Conservation (phyloP, 208 protist species). For the Leishmania braziliensis region DNA sequence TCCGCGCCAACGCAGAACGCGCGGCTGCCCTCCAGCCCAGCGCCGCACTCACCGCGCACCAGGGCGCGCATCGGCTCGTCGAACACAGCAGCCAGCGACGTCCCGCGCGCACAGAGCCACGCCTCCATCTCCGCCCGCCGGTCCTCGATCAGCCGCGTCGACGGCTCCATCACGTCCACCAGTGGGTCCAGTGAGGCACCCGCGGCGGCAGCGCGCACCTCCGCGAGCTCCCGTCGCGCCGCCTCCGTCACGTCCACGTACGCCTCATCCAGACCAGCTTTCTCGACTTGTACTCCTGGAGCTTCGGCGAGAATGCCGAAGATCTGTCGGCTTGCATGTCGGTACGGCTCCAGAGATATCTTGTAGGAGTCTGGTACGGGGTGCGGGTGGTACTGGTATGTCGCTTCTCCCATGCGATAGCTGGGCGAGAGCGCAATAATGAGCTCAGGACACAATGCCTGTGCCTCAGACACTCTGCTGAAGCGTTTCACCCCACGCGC, state of each 20-base stretch:
- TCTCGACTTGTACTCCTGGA: conserved; percentile 59
- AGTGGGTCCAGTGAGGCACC: conserved; percentile 32
- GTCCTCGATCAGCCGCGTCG: conserved; percentile 61
- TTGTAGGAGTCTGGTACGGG: conserved; percentile 52
- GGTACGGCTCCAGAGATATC: conserved; percentile 82
- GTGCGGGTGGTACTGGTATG: conserved; percentile 61
- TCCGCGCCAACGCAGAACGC: conserved; percentile 32
- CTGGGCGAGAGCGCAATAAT: conserved; percentile 49
- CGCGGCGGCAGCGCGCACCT: conserved; percentile 24
- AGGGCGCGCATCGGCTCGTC: conserved; percentile 56
- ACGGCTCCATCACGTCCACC: conserved; percentile 53
- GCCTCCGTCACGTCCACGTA: conserved; percentile 86
- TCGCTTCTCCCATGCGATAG: conserved; percentile 55
- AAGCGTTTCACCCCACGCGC: conserved; percentile 70
- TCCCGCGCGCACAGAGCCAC: conserved; percentile 52
- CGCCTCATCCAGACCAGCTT: conserved; percentile 84
- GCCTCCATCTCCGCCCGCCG: conserved; percentile 49
- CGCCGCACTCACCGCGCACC: conserved; percentile 28
- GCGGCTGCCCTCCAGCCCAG: conserved; percentile 35
- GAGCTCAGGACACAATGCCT: conserved; percentile 54
- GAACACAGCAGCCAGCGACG: conserved; percentile 55
- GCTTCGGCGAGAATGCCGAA: conserved; percentile 65
- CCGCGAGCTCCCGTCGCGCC: conserved; percentile 47
- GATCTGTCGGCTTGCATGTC: conserved; percentile 71
- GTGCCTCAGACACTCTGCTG: conserved; percentile 44